Evolutionary conservation across 441 rosid genomes (phyloP).

Genomic region (Iberis amara): DNA sequence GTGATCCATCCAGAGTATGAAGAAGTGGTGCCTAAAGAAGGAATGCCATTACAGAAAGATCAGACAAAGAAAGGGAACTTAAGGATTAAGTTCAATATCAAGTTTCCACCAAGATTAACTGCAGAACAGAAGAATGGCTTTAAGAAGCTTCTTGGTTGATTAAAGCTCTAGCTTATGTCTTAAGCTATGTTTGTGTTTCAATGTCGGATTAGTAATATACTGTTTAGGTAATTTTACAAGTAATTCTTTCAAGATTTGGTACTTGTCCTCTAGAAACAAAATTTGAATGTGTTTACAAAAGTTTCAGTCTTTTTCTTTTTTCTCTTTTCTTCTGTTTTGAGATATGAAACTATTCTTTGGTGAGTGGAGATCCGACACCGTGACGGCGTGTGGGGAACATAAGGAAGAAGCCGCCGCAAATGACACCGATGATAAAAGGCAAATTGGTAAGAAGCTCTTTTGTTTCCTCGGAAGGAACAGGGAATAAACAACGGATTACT

Average conservation of each 20-base stretch:
- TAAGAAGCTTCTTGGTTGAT: slow-evolving; percentile 43
- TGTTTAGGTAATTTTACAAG: background rate
- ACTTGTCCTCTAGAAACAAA: slow-evolving; percentile 21
- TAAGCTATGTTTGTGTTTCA: slow-evolving; percentile 4
- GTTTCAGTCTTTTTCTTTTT: background rate
- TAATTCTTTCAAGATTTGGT: slow-evolving; percentile 16
- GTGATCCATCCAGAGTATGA: slow-evolving; percentile 49
- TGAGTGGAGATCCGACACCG: slow-evolving; percentile 34
- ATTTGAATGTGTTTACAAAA: slow-evolving; percentile 19
- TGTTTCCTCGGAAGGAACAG: slow-evolving; percentile 28
- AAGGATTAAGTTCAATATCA: slow-evolving; percentile 57
- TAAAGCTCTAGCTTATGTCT: slow-evolving; percentile 10
- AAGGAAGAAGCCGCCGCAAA: slow-evolving; percentile 27
- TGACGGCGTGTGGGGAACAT: slow-evolving; percentile 34
- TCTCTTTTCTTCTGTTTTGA: too few relatives aligned
- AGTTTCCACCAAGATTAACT: slow-evolving; percentile 50
- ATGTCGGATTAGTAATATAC: slow-evolving; percentile 16
- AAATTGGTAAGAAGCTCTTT: slow-evolving; percentile 26
- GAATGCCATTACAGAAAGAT: slow-evolving; percentile 60
- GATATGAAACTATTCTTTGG: slow-evolving; percentile 18
- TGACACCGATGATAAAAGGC: slow-evolving; percentile 29
- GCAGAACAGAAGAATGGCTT: slow-evolving; percentile 57
- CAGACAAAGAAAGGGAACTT: slow-evolving; percentile 48
- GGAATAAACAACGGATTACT: slow-evolving; percentile 33
- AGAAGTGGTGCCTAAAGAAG: slow-evolving; percentile 53